Conservation (phyloP, 306 rosid genomes). For the Trichosanthes truncata region DNA sequence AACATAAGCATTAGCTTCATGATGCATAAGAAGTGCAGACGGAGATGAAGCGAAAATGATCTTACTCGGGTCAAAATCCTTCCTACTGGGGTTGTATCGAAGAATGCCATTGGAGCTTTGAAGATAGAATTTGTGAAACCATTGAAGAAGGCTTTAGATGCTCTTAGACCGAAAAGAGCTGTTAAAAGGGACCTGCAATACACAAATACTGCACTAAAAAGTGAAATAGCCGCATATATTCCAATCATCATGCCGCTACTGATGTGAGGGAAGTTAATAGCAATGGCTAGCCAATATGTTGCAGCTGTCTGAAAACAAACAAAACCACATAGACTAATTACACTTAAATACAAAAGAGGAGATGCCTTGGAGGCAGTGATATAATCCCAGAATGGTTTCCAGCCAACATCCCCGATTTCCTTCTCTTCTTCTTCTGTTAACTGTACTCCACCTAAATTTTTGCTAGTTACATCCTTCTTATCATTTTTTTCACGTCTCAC, state of each 20-base stretch:
- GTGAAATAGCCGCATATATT: slow-evolving; percentile 45
- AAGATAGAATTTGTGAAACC: slow-evolving; percentile 52
- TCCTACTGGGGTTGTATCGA: slow-evolving; percentile 76
- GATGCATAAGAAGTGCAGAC: neutral
- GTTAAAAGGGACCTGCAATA: slow-evolving; percentile 24
- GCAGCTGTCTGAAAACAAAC: slow-evolving; percentile 37
- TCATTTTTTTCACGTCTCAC: slow-evolving; percentile 17
- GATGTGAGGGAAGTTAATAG: slow-evolving; percentile 38
- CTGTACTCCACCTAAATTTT: slow-evolving; percentile 28
- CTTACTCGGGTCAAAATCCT: slow-evolving; percentile 71
- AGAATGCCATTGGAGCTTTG: slow-evolving; percentile 81
- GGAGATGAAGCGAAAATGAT: neutral
- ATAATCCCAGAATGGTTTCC: slow-evolving; percentile 62
- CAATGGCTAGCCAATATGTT: slow-evolving; percentile 66
- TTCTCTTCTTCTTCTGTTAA: slow-evolving; percentile 70
- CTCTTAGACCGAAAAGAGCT: slow-evolving; percentile 56
- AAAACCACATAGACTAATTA: slow-evolving; percentile 27
- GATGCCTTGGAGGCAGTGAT: slow-evolving; percentile 30
- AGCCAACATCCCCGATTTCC: slow-evolving; percentile 56
- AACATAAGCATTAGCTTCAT: neutral
- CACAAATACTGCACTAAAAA: slow-evolving; percentile 32
- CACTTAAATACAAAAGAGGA: slow-evolving; percentile 17
- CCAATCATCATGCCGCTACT: slow-evolving; percentile 32
- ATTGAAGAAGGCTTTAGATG: slow-evolving; percentile 57
- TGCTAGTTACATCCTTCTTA: slow-evolving; percentile 24